Conservation (phyloP, 768 basidiomycete species). For the Kwoniella sp. region DNA sequence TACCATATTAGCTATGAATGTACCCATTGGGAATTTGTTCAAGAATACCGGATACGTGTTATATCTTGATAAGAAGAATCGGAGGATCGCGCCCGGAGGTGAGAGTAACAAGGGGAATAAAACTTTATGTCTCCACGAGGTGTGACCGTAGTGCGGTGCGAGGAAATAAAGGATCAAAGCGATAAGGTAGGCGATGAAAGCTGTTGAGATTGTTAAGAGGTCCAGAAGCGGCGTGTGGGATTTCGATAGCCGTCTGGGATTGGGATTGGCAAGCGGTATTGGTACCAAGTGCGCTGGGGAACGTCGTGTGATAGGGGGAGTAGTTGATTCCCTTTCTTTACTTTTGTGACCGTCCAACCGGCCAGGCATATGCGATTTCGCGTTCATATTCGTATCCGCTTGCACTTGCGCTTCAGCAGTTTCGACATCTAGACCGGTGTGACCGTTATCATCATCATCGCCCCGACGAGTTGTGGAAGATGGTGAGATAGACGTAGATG, state of each 20-base stretch:
- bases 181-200: slow-evolving; percentile 71
- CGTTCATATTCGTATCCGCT: not conserved
- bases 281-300: too few relatives aligned
- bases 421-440: not conserved
- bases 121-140: slow-evolving; percentile 70
- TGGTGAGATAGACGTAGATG: not conserved
- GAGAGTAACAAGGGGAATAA: slow-evolving; percentile 86
- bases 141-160: slow-evolving; percentile 59
- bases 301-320: too few relatives aligned
- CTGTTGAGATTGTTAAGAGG: slow-evolving; percentile 62
- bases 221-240: slow-evolving; percentile 56
- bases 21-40: slow-evolving; percentile 52
- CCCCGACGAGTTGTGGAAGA: not conserved
- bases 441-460: not conserved
- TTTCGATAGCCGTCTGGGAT: not conserved
- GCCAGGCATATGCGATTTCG: not conserved
- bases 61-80: slow-evolving; percentile 75
- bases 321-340: too few relatives aligned
- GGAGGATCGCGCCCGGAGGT: slow-evolving; percentile 82
- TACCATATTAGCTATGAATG: slow-evolving; percentile 57
- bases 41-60: slow-evolving; percentile 61
- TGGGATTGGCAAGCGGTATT: too few relatives aligned
- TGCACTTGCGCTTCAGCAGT: not conserved
- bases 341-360: too few relatives aligned
- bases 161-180: slow-evolving; percentile 77